These are phyloP conservation scores for Betula pendula DNA, from an alignment of 306 rosid genomes.

Conservation along the genomic window DNA sequence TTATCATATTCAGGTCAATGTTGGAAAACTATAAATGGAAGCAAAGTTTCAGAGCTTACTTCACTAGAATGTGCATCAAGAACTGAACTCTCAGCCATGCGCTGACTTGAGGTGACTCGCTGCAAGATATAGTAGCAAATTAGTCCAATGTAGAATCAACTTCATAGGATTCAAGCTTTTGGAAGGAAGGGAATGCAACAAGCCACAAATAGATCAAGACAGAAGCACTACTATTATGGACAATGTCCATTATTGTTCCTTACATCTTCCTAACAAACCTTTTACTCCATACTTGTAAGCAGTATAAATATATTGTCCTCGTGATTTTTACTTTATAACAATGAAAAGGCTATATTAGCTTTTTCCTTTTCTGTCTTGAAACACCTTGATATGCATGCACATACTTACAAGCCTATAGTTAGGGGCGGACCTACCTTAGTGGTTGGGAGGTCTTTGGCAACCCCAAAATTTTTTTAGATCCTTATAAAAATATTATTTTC, in stretches of 20 bases:
- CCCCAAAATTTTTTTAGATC: no score
- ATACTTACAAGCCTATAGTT: background rate
- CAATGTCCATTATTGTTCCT: conserved; percentile 8
- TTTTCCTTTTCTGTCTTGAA: background rate
- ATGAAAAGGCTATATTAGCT: background rate
- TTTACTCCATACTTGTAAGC: background rate
- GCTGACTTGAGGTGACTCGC: conserved; percentile 94
- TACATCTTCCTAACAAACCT: conserved; percentile 8
- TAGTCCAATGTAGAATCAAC: conserved; percentile 18
- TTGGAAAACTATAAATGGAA: conserved; percentile 14
- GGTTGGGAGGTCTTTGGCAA: no score
- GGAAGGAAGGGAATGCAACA: conserved; percentile 4
- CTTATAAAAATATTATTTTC: no score
- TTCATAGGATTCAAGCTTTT: background rate
- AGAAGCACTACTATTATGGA: conserved; percentile 21
- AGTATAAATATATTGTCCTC: background rate
- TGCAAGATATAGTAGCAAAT: conserved; percentile 44
- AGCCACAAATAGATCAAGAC: background rate
- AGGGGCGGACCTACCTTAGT: no score
- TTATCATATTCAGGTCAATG: background rate
- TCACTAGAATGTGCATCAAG: conserved; percentile 76
- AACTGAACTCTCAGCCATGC: conserved; percentile 91
- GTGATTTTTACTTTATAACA: background rate
- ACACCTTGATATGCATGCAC: background rate
- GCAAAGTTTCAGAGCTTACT: conserved; percentile 50